These are phyloP conservation scores for Fusarium stilboides DNA, from an alignment of 2,329 filamentous ascomycete species.

Conservation along the genomic window DNA sequence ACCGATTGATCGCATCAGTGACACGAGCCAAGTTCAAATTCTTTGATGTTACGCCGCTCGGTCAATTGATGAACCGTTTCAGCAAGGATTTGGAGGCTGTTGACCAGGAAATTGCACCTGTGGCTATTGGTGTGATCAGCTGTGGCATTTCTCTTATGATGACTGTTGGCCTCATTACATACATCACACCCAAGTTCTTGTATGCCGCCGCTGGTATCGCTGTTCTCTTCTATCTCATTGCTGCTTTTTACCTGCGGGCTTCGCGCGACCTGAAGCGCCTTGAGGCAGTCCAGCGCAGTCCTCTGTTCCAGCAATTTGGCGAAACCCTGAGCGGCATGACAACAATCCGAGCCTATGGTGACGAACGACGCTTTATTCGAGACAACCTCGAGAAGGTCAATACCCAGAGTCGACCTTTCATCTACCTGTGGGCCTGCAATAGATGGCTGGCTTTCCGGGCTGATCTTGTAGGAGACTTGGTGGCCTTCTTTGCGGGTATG, in stretches of 20 bases:
- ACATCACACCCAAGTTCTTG: constrained; percentile 92
- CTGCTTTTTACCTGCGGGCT: constrained; percentile 88
- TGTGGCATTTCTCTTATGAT: constrained; percentile 79
- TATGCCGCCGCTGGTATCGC: constrained; percentile 90
- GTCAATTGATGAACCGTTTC: constrained; percentile 98
- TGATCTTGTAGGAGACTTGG: constrained; percentile 89
- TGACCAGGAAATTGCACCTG: constrained; percentile 94
- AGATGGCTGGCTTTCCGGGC: constrained; percentile 96
- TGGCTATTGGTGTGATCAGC: constrained; percentile 83
- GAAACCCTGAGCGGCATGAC: constrained; percentile 96
- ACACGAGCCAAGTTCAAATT: constrained; percentile 96
- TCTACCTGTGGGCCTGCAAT: constrained; percentile 96
- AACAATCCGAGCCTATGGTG: constrained; percentile 96
- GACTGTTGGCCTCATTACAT: constrained; percentile 88
- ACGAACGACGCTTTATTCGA: constrained; percentile 91
- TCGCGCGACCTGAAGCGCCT: constrained; percentile 97
- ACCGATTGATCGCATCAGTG: constrained; percentile 81
- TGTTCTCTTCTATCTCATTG: constrained; percentile 84
- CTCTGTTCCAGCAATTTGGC: constrained; percentile 97
- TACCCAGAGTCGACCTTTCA: constrained; percentile 91
- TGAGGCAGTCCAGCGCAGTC: constrained; percentile 94
- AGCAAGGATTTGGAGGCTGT: constrained; percentile 97
- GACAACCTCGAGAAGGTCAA: constrained; percentile 93
- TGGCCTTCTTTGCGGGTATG: constrained; percentile 92
- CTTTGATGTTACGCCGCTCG: constrained; percentile 95